Evolutionary conservation across 805 yeast species (phyloP), one percentile per base, ranked within the genome.

Genomic region (Candida awuae): DNA sequence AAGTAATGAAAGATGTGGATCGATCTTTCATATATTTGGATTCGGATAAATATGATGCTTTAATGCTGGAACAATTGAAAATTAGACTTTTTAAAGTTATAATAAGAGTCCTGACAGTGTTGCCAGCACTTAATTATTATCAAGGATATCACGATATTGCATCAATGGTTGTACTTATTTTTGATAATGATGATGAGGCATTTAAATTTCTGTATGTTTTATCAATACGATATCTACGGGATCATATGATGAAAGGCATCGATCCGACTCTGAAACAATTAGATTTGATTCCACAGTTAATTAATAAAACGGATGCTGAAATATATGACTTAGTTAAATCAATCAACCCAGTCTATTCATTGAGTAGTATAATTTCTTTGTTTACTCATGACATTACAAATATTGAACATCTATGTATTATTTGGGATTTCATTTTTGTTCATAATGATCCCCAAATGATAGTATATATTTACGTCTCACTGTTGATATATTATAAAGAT

Each of bases 101-200:
- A 4, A 58, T 71, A 12, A 63, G 65, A 15, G 65, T 86, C 2
- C 63, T 92, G 12, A 61, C 85, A 29, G 68, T 66, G 13, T 63
- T 79, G 47, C 88, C 88, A 0, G 51, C 58, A 4, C 62, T 88
- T 30, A 66, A 75, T 42, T 90, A 90, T 58, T 90, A 87, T 57
- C 98, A 90, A 60, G 98, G 98, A 0, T 85, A 72, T 57, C 97
- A 90, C 58, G 97, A 92, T 51, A 66, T 92, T 16, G 87, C 85
- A 1, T 69, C 84, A 27, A 69, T 83, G 4, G 64, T 84, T 6
- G 61, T 83, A 4, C 54, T 80, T 14, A 73, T 80, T 1, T 74
- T 77, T 34, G 49, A 48, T 12, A 32, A 47, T 26, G 62, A 56
- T 4, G 62, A 49, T 39, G 58, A 70, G 2, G 58, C 58, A 3